These are phyloP conservation scores for Myxozyma kluyveri DNA, from an alignment of 805 yeast genomes.

Conservation along the genomic window DNA sequence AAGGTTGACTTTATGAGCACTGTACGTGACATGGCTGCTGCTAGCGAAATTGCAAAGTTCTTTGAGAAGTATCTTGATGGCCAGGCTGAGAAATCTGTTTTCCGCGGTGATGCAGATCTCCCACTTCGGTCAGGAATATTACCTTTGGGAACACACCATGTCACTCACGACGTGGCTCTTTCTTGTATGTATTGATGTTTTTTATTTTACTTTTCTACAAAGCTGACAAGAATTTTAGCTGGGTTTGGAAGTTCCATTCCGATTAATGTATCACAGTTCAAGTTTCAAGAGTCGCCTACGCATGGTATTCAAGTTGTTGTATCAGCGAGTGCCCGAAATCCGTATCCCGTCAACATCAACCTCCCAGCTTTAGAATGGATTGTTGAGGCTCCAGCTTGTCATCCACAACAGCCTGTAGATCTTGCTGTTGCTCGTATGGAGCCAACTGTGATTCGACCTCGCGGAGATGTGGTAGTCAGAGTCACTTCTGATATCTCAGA, in stretches of 20 bases:
- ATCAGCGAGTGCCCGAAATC: conserved; percentile 22
- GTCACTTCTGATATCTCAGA: conserved; percentile 11
- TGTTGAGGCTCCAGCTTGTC: conserved; percentile 25
- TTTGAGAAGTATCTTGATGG: conserved; percentile 23
- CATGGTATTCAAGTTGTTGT: conserved; percentile 22
- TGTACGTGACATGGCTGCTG: conserved; percentile 23
- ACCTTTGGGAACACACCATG: conserved; percentile 29
- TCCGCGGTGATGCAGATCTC: conserved; percentile 26
- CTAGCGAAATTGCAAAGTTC: conserved; percentile 22
- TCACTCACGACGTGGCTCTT: conserved; percentile 21
- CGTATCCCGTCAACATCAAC: conserved; percentile 22
- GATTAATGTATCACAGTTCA: conserved; percentile 22
- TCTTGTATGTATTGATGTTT: conserved; percentile 4
- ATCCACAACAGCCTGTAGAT: conserved; percentile 6
- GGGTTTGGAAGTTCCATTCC: conserved; percentile 18
- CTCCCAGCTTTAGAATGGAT: conserved; percentile 26
- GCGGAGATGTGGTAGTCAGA: conserved; percentile 8
- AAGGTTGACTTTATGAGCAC: conserved; percentile 25
- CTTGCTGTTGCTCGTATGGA: conserved; percentile 26
- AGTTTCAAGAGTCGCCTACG: conserved; percentile 8
- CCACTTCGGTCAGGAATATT: conserved; percentile 24
- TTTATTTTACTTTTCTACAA: background rate
- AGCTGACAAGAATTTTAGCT: conserved; percentile 1
- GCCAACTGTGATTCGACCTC: conserved; percentile 13
- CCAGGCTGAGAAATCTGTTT: conserved; percentile 9